Conservation (phyloP, 1,139 yeast genomes). For the Candida frijolesensis region DNA sequence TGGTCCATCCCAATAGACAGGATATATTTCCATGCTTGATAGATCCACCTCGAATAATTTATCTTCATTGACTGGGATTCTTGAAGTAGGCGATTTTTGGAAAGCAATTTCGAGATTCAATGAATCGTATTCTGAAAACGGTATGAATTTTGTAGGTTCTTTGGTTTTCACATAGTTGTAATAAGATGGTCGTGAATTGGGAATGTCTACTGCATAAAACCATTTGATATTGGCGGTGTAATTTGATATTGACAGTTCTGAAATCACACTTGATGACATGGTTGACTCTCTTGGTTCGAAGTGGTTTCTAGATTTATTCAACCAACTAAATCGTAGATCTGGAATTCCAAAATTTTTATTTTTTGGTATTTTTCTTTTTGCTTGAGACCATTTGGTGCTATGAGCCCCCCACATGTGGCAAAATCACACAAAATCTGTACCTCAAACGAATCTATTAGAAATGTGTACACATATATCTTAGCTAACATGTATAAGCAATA, state of each 20-base stretch:
- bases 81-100: conserved; percentile 18
- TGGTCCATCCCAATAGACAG: conserved; percentile 92
- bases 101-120: conserved; percentile 50
- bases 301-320: too few species aligned
- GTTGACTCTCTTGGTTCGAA: background rate
- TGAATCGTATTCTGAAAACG: conserved; percentile 69
- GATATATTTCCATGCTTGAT: conserved; percentile 51
- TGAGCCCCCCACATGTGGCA: too few species aligned
- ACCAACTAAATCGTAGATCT: too few species aligned
- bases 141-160: conserved; percentile 61
- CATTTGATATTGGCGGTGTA: conserved; percentile 40
- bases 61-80: conserved; percentile 76
- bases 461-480: background rate
- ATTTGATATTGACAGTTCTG: background rate
- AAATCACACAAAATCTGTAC: too few species aligned
- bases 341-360: too few species aligned
- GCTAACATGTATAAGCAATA: background rate
- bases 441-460: too few species aligned
- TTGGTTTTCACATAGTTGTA: conserved; percentile 48
- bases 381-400: too few species aligned
- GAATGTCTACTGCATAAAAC: conserved; percentile 85
- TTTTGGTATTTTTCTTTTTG: too few species aligned
- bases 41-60: conserved; percentile 74
- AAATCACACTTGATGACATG: background rate
- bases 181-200: conserved; percentile 66